Evolutionary conservation across 1,139 yeast genomes (phyloP).

Genomic region (Saccharomyces hybrid): DNA sequence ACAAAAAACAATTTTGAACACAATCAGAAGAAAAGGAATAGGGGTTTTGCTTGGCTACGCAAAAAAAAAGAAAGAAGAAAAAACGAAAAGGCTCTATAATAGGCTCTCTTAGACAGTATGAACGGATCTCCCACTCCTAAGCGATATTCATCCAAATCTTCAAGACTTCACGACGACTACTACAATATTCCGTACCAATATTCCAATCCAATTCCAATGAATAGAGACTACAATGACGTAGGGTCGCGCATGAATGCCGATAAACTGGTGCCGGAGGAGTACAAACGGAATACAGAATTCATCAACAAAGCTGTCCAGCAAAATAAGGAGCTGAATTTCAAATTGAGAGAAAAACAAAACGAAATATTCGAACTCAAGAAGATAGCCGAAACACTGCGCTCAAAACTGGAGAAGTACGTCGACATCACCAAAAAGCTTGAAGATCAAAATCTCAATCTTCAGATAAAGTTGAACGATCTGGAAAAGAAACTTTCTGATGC

Average conservation of each 20-base stretch:
- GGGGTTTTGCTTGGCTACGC: not conserved
- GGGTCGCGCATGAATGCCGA: constrained; percentile 1
- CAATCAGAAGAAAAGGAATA: constrained; percentile 1
- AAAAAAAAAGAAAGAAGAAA: not conserved
- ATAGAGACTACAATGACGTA: not conserved
- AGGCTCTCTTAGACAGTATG: constrained; percentile 7
- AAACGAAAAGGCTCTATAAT: not conserved
- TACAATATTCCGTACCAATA: constrained; percentile 1
- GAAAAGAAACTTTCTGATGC: constrained; percentile 3
- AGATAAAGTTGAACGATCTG: constrained; percentile 4
- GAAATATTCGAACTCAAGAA: constrained; percentile 7
- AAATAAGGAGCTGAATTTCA: constrained; percentile 4
- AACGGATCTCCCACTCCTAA: constrained; percentile 21
- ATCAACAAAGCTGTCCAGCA: constrained; percentile 4
- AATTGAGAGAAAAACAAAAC: constrained; percentile 6
- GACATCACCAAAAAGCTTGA: constrained; percentile 6
- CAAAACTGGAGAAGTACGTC: constrained; percentile 8
- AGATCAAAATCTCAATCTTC: constrained; percentile 4
- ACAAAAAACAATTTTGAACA: constrained; percentile 3
- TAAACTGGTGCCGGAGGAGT: constrained; percentile 8
- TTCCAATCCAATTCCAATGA: not conserved
- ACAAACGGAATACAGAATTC: constrained; percentile 4
- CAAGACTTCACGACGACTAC: constrained; percentile 6
- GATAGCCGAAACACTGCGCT: constrained; percentile 6
- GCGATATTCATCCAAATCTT: constrained; percentile 14